Percentiles rank a stretch among this genome's conserved stretches.
Conservation (phyloP, 148 eudicot genomes). For the Amaranthus cruentus region DNA sequence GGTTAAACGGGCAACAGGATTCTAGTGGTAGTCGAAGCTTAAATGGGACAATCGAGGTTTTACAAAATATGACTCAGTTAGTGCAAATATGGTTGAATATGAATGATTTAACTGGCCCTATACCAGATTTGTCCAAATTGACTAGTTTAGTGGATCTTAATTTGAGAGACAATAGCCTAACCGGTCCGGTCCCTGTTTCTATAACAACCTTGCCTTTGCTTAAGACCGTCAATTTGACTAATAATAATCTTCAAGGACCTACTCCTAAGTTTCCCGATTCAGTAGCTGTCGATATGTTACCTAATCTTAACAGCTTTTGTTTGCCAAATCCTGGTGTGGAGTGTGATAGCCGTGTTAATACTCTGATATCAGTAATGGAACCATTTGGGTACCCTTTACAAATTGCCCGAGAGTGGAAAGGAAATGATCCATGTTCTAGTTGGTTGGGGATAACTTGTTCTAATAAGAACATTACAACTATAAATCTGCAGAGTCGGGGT, state of each 20-base stretch:
- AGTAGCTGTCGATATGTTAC: constrained; percentile 37
- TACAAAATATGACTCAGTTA: constrained; percentile 69
- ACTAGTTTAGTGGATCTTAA: constrained; percentile 40
- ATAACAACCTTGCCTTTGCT: constrained; percentile 36
- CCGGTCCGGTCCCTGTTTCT: constrained; percentile 66
- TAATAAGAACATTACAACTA: constrained; percentile 47
- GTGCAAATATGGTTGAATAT: constrained; percentile 58
- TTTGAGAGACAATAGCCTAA: constrained; percentile 65
- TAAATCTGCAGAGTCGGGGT: constrained; percentile 47
- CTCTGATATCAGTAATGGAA: constrained; percentile 42
- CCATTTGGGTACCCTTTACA: constrained; percentile 57
- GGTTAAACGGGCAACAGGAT: constrained; percentile 69
- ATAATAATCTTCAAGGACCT: constrained; percentile 70
- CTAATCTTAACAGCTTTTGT: constrained; percentile 58
- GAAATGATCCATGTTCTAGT: constrained; percentile 55
- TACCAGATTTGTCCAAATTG: constrained; percentile 63
- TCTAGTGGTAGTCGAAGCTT: constrained; percentile 29
- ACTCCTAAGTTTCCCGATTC: constrained; percentile 41
- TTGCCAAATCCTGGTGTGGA: constrained; percentile 39
- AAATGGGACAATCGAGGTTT: constrained; percentile 51
- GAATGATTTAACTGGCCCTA: constrained; percentile 66
- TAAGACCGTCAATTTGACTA: constrained; percentile 50
- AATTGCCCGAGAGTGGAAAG: constrained; percentile 63
- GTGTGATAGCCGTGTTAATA: constrained; percentile 55
- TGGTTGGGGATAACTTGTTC: constrained; percentile 61